Evolutionary conservation across 495 filamentous ascomycete species (phyloP).

Genomic region (Aspergillus ostianus): DNA sequence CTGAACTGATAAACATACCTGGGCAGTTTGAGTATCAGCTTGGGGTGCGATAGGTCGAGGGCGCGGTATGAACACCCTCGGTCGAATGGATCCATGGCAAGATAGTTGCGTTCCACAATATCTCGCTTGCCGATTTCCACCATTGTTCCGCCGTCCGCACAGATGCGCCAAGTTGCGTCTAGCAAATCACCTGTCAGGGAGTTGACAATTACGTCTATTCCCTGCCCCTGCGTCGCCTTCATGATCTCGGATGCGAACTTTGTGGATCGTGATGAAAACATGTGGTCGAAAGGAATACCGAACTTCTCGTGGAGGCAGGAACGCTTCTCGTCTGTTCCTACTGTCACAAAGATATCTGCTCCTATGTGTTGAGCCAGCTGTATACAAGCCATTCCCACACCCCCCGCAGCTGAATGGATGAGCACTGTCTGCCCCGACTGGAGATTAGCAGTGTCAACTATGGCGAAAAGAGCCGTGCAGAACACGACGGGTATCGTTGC

Average conservation of each 20-base stretch:
- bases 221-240: slow-evolving; percentile 19
- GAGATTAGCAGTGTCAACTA: slow-evolving; percentile 34
- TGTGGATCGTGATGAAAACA: slow-evolving; percentile 22
- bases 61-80: slow-evolving; percentile 26
- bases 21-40: not conserved
- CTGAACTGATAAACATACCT: not conserved
- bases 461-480: slow-evolving; percentile 35
- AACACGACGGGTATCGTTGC: slow-evolving; percentile 44
- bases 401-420: slow-evolving; percentile 45
- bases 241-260: slow-evolving; percentile 21
- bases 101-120: slow-evolving; percentile 23
- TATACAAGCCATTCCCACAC: slow-evolving; percentile 42
- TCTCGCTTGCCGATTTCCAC: slow-evolving; percentile 37
- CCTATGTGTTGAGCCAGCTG: slow-evolving; percentile 31
- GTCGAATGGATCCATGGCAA: slow-evolving; percentile 37
- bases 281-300: slow-evolving; percentile 23
- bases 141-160: slow-evolving; percentile 29
- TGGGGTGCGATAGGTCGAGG: slow-evolving; percentile 17
- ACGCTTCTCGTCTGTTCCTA: slow-evolving; percentile 45
- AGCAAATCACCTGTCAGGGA: slow-evolving; percentile 33
- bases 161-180: slow-evolving; percentile 29
- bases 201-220: slow-evolving; percentile 36
- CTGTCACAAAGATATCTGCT: slow-evolving; percentile 34
- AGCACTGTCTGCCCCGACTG: slow-evolving; percentile 35
- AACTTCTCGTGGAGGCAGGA: slow-evolving; percentile 30